These are phyloP conservation scores for Globisporangium spinosum DNA, from an alignment of 352 stramenopile genomes.

Conservation along the genomic window DNA sequence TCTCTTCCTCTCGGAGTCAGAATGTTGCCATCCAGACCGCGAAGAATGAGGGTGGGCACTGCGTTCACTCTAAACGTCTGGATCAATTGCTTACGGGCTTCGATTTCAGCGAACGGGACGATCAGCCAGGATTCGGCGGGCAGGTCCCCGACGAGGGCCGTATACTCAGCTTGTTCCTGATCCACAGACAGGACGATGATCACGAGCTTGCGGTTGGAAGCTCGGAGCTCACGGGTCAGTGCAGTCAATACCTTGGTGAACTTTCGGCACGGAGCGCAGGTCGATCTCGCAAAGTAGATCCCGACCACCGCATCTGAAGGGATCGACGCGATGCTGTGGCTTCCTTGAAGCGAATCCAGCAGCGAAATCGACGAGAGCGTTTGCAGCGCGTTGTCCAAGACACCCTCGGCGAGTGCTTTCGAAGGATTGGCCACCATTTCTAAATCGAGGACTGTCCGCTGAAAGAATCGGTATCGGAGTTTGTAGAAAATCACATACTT, in stretches of 20 bases:
- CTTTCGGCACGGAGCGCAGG: conserved; percentile 41
- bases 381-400: conserved; percentile 54
- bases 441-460: conserved; percentile 50
- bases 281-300: conserved; percentile 68
- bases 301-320: conserved; percentile 55
- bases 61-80: conserved; percentile 56
- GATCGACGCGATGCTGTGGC: conserved; percentile 47
- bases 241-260: conserved; percentile 49
- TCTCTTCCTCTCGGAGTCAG: conserved; percentile 71
- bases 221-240: conserved; percentile 44
- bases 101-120: conserved; percentile 70
- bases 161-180: conserved; percentile 54
- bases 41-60: conserved; percentile 63
- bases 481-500: conserved; percentile 71
- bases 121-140: conserved; percentile 59
- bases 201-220: conserved; percentile 45
- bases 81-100: conserved; percentile 65
- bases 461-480: conserved; percentile 63
- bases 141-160: conserved; percentile 46
- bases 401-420: conserved; percentile 40
- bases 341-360: conserved; percentile 74
- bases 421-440: conserved; percentile 51
- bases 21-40: conserved; percentile 45
- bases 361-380: conserved; percentile 59
- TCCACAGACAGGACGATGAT: conserved; percentile 81